phyloP scores from a whole-genome alignment of 345 rosid species.

The Combretum micranthum region DNA sequence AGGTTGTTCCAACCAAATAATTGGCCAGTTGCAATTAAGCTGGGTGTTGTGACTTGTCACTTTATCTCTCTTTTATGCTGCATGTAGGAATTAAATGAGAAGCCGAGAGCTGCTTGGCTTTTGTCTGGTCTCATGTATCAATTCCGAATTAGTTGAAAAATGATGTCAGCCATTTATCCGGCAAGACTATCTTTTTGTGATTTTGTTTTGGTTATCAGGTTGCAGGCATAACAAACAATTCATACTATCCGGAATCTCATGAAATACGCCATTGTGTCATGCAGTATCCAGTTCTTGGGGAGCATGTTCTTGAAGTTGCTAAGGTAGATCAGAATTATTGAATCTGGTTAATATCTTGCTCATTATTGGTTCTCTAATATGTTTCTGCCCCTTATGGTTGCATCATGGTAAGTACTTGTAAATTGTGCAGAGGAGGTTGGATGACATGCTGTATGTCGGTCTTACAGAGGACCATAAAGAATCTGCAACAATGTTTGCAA shows the following conservation, averaged over 20 bases:
- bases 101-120: too few species aligned
- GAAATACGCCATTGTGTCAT: conserved; percentile 84
- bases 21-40: too few species aligned
- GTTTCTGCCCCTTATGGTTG: conserved; percentile 19
- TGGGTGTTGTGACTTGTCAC: too few species aligned
- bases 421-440: conserved; percentile 90
- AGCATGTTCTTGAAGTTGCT: conserved; percentile 72
- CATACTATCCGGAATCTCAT: conserved; percentile 60
- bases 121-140: too few species aligned
- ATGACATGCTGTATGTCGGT: conserved; percentile 89
- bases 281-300: conserved; percentile 63
- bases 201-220: conserved; percentile 40
- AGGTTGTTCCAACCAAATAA: too few species aligned
- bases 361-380: conserved; percentile 18
- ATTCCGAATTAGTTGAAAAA: too few species aligned
- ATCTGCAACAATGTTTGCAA: conserved; percentile 89
- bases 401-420: conserved; percentile 38
- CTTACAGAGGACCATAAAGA: conserved; percentile 88
- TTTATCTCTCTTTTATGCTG: too few species aligned
- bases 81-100: too few species aligned
- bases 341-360: conserved; percentile 7
- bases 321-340: conserved; percentile 47
- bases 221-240: conserved; percentile 95
- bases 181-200: background rate
- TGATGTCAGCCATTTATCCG: background rate